phyloP scores from a whole-genome alignment of 2,329 filamentous ascomycete species.

The Trichoderma simmonsii region DNA sequence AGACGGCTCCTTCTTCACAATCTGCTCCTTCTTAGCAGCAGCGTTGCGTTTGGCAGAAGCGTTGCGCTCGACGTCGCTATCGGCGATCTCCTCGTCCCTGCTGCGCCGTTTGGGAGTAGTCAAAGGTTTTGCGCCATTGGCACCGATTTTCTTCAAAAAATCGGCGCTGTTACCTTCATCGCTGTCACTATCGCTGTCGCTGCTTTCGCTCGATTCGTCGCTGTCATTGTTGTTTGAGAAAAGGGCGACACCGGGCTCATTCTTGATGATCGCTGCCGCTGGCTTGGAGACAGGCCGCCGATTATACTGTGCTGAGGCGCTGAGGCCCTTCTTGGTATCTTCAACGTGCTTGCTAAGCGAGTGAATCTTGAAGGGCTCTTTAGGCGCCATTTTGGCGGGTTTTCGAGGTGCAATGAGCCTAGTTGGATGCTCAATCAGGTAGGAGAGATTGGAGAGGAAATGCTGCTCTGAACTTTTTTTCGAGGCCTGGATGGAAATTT shows the following conservation, averaged over 20 bases:
- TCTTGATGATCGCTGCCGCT: slow-evolving; percentile 31
- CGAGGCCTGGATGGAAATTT: slow-evolving; percentile 14
- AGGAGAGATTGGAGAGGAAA: not conserved
- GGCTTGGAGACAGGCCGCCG: slow-evolving; percentile 27
- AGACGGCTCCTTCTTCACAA: slow-evolving; percentile 9
- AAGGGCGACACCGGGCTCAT: slow-evolving; percentile 28
- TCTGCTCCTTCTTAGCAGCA: slow-evolving; percentile 17
- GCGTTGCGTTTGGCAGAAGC: slow-evolving; percentile 26
- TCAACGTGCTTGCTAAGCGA: slow-evolving; percentile 39
- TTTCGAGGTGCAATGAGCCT: slow-evolving; percentile 18
- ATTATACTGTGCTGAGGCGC: slow-evolving; percentile 34
- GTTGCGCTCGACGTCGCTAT: slow-evolving; percentile 41
- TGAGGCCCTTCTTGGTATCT: slow-evolving; percentile 36
- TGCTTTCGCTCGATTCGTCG: slow-evolving; percentile 34
- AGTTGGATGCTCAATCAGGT: slow-evolving; percentile 25
- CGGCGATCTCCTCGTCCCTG: slow-evolving; percentile 41
- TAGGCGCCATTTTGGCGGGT: slow-evolving; percentile 36
- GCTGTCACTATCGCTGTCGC: slow-evolving; percentile 34
- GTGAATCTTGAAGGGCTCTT: slow-evolving; percentile 35
- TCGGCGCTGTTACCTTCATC: slow-evolving; percentile 29
- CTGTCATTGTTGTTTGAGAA: slow-evolving; percentile 33
- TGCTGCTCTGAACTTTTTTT: slow-evolving; percentile 10
- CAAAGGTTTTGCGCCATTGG: slow-evolving; percentile 19
- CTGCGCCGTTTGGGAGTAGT: slow-evolving; percentile 28
- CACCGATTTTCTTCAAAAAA: slow-evolving; percentile 34